Conservation (phyloP, 2,329 filamentous ascomycete species). For the Hirsutella minnesotensis region DNA sequence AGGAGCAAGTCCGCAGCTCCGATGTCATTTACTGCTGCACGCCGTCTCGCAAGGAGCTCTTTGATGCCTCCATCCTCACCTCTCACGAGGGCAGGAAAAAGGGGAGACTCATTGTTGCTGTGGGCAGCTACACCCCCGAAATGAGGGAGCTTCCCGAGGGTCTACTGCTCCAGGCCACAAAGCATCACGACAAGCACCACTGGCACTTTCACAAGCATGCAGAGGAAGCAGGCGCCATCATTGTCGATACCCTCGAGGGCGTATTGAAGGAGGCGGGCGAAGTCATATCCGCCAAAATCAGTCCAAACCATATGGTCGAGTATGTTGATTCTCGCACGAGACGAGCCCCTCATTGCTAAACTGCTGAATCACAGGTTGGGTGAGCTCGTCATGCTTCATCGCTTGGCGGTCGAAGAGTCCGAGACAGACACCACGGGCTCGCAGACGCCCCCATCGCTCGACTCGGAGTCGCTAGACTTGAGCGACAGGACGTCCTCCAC, state of each 20-base stretch:
- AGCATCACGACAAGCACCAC: conserved; percentile 28
- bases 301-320: conserved; percentile 70
- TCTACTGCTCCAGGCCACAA: conserved; percentile 52
- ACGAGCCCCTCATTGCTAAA: background rate
- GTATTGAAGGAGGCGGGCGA: conserved; percentile 79
- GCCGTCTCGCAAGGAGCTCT: conserved; percentile 61
- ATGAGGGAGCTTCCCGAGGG: conserved; percentile 80
- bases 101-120: conserved; percentile 58
- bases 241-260: conserved; percentile 68
- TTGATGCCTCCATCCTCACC: conserved; percentile 62
- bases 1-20: conserved; percentile 57
- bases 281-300: conserved; percentile 65
- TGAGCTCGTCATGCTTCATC: conserved; percentile 57
- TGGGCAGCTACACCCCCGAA: conserved; percentile 55
- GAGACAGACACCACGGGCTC: conserved; percentile 19
- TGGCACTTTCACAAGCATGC: conserved; percentile 58
- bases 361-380: conserved; percentile 46
- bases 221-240: conserved; percentile 50
- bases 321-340: conserved; percentile 14
- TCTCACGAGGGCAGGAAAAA: conserved; percentile 57
- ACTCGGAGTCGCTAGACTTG: conserved; percentile 17
- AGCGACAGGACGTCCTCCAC: conserved; percentile 23
- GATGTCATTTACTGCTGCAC: conserved; percentile 88
- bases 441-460: conserved; percentile 10
- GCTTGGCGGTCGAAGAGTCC: conserved; percentile 28